phyloP scores from a whole-genome alignment of 2,329 filamentous ascomycete genomes.

The Coniosporium tulheliwenetii region DNA sequence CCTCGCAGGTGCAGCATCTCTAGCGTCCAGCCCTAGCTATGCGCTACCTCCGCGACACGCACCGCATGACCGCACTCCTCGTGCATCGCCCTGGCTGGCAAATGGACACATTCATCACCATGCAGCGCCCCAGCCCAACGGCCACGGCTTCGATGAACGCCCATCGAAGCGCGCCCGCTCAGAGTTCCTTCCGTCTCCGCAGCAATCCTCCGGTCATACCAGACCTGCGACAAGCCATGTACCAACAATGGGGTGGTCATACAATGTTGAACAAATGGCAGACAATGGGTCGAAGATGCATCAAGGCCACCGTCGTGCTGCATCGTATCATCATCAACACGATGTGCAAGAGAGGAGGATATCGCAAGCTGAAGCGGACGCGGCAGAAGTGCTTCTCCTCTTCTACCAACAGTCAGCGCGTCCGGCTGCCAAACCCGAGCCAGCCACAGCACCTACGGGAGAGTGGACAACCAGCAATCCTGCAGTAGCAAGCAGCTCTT shows the following conservation, averaged over 20 bases:
- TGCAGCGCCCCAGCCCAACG: conserved; percentile 7
- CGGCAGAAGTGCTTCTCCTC: conserved; percentile 27
- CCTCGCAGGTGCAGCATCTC: not conserved
- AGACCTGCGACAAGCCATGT: conserved; percentile 32
- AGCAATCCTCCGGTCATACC: conserved; percentile 19
- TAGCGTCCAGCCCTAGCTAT: not conserved
- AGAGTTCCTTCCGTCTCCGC: conserved; percentile 34
- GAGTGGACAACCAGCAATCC: too few species aligned
- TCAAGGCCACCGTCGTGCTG: conserved; percentile 6
- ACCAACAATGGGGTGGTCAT: conserved; percentile 15
- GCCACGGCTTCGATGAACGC: conserved; percentile 25
- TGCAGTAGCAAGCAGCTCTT: not conserved
- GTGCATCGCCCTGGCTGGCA: not conserved
- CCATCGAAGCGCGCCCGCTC: conserved; percentile 46
- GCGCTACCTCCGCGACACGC: not conserved
- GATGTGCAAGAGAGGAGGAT: conserved; percentile 20
- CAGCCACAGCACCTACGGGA: not conserved
- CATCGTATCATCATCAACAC: conserved; percentile 10
- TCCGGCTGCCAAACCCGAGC: not conserved
- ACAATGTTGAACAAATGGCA: conserved; percentile 22
- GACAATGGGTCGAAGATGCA: conserved; percentile 18
- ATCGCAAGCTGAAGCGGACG: too few species aligned
- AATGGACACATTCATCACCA: not conserved
- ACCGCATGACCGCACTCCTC: not conserved
- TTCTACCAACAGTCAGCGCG: conserved; percentile 10